Base-by-base conservation (phyloP, 1,139 yeast genomes). In the Scheffersomyces illinoinensis region DNA sequence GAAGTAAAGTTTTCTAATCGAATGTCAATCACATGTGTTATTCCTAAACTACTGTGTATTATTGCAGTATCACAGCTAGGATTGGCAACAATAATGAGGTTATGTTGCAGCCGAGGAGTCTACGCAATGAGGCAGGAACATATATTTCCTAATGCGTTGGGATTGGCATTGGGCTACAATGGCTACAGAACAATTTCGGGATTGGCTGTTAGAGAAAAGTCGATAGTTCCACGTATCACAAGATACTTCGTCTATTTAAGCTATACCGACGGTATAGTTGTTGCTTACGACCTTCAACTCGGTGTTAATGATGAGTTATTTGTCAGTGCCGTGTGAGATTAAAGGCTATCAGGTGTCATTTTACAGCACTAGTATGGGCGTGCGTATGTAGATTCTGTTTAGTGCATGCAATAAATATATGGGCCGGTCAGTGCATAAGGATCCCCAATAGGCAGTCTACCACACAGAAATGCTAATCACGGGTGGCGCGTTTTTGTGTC, bases 41-140 rank as follows among this genome's bases (percentile, higher is more conserved):
- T 89, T 1, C 88, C 89, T 0, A 85, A 84, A 59, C 68, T 89
- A 5, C 82, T 82, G 60, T 83, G 87, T 49, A 74, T 83, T 21
- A 72, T 87, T 5, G 85, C 81, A 0, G 88, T 82, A 0, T 76
- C 88, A 0, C 92, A 88, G 62, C 81, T 82, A 56, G 92, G 93
- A 0, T 69, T 82, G n/a, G 80, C 86, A 5, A 71, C 88, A 0
- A 71, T 89, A 0, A 80, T 87, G 72, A 70, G 93, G 50, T 68
- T 89, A 51, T 86, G 90, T 33, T 76, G 79, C 55, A 80, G 80
- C 66, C 70, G 87, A 39, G 91, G 91, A 0, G 68, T 88, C 0
- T 80, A 75, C 63, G 85, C 86, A 2, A 76, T 88, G 79, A 73
- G 93, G 52, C 90, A 87, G 63, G 93, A 89, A 66, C 81, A 77